Evolutionary conservation across 768 basidiomycete species (phyloP).

Genomic region (Mrakia frigida): DNA sequence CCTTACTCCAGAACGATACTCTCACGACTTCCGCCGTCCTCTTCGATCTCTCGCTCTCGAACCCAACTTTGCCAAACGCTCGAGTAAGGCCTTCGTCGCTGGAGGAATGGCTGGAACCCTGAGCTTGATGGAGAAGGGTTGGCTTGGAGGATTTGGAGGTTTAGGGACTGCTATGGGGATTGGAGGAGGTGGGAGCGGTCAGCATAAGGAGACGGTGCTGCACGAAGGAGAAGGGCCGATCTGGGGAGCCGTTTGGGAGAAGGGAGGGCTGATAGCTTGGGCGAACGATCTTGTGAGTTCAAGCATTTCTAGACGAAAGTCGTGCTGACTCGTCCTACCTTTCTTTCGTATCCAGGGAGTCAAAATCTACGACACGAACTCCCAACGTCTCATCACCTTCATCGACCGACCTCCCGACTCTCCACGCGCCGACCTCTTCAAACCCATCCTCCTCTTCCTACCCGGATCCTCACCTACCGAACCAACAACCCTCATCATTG

Average conservation of each 20-base stretch:
- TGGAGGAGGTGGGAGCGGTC: slow-evolving; percentile 17
- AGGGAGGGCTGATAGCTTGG: slow-evolving; percentile 84
- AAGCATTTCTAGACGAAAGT: background rate
- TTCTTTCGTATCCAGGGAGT: slow-evolving; percentile 58
- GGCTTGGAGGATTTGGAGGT: slow-evolving; percentile 47
- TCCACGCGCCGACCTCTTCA: slow-evolving; percentile 91
- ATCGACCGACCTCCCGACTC: slow-evolving; percentile 76
- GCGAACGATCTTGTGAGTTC: slow-evolving; percentile 78
- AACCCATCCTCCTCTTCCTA: slow-evolving; percentile 77
- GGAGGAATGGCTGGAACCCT: slow-evolving; percentile 87
- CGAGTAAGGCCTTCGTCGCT: slow-evolving; percentile 73
- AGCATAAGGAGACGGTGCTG: slow-evolving; percentile 75
- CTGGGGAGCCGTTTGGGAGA: slow-evolving; percentile 78
- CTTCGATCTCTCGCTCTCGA: slow-evolving; percentile 86
- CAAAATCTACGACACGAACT: slow-evolving; percentile 81
- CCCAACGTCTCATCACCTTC: slow-evolving; percentile 70
- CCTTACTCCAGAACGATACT: slow-evolving; percentile 69
- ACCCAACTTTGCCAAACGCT: slow-evolving; percentile 76
- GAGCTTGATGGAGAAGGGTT: slow-evolving; percentile 87
- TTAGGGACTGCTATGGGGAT: slow-evolving; percentile 11
- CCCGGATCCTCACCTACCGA: slow-evolving; percentile 47
- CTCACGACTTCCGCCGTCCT: slow-evolving; percentile 85
- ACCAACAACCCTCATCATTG: slow-evolving; percentile 79
- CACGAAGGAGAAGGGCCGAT: slow-evolving; percentile 88
- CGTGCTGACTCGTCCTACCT: background rate